Base-by-base conservation (phyloP, 2,329 filamentous ascomycete genomes). In the Xylariaceae sp. region DNA sequence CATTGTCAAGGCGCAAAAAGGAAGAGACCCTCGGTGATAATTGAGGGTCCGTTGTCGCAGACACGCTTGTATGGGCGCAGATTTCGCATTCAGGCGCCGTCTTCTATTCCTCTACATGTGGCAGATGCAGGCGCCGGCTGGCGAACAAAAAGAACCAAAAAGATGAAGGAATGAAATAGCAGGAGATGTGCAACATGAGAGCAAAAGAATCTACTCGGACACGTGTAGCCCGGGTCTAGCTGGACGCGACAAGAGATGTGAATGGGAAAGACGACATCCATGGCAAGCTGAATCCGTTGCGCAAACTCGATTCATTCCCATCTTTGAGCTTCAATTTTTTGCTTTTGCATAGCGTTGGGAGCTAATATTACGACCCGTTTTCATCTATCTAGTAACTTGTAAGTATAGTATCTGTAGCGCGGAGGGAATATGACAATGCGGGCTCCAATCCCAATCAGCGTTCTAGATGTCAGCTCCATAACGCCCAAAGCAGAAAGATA, bases 1-100 rank as follows among this genome's bases (percentile, higher is more conserved):
- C 50, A 52, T 52, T 23, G 11, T 50, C 36, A 29, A 17, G 20
- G 32, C 29, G 33, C 20, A 10, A 37, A 25, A n/a, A 27, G 21
- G 22, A 21, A 17, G 37, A 19, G 16, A 12, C 20, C 16, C 22
- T 40, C 20, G 19, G 27, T 22, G 25, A 45, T 11, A 27, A 20
- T 14, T 29, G 16, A 25, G 25, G 16, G 35, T 20, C 35, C 25
- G 25, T 10, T 14, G 6, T 22, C 12, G 29, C 17, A n/a, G 27
- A 20, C 29, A 22, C 16, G 19, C 17, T 42, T 20, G 27, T 29
- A 29, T 29, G n/a, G n/a, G n/a, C 25, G 8, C 14, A 29, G 8
- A 29, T 14, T 29, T 29, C 14, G 14, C 25, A 29, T 14, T 14
- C 25, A 29, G 8, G 14, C 14, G 25, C 8, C 25, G 14, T 8